These are phyloP conservation scores for Solanum infundibuliforme DNA, from an alignment of 257 asterid genomes.

Conservation along the genomic window DNA sequence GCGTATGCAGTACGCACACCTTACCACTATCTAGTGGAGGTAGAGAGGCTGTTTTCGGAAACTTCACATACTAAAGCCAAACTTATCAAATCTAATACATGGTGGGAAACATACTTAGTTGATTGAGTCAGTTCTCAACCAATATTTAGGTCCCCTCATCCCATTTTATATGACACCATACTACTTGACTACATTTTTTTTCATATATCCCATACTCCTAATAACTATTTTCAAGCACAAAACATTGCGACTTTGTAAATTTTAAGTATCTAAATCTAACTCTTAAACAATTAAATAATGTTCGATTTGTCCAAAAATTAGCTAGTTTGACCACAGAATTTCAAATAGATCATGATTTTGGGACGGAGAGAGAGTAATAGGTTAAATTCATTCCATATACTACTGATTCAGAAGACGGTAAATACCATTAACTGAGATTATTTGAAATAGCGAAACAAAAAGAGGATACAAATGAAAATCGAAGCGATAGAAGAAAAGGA, in stretches of 20 bases:
- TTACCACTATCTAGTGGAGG: neutral
- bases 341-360: neutral
- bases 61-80: neutral
- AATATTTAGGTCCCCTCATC: neutral
- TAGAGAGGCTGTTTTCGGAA: neutral
- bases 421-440: neutral
- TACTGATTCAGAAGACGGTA: neutral
- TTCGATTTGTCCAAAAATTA: neutral
- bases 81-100: neutral
- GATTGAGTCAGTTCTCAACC: neutral
- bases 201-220: neutral
- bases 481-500: neutral
- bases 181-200: neutral
- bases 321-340: neutral
- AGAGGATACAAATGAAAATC: neutral
- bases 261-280: neutral
- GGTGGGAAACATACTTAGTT: neutral
- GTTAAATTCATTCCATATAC: neutral
- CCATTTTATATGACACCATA: neutral
- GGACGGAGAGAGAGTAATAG: neutral
- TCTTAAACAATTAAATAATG: neutral
- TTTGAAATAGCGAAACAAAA: neutral
- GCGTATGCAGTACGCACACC: neutral
- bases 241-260: neutral
- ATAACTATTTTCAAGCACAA: neutral